Evolutionary conservation across 176 grass and related monocot species (phyloP).

Genomic region (Pontederia paniculata): DNA sequence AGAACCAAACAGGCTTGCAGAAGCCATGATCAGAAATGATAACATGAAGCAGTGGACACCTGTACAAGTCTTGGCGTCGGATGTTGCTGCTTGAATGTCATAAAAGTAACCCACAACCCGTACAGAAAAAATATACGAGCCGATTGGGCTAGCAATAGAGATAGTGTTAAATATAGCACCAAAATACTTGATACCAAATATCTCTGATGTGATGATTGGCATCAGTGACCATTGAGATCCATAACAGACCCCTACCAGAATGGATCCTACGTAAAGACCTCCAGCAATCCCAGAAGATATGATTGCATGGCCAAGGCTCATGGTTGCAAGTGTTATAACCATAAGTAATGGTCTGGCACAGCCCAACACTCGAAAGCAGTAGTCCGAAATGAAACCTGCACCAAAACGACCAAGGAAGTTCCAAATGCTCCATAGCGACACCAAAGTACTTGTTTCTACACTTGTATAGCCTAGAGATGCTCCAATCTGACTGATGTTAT

Average conservation of each 20-base stretch:
- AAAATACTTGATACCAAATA: slow-evolving; percentile 55
- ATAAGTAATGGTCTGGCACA: slow-evolving; percentile 45
- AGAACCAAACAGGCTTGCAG: slow-evolving; percentile 30
- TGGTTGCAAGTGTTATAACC: slow-evolving; percentile 26
- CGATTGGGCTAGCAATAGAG: slow-evolving; percentile 53
- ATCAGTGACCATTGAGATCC: slow-evolving; percentile 66
- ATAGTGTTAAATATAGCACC: slow-evolving; percentile 65
- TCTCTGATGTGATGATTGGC: slow-evolving; percentile 64
- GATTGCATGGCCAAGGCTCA: slow-evolving; percentile 39
- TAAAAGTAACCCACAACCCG: slow-evolving; percentile 58
- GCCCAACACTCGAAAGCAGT: slow-evolving; percentile 32
- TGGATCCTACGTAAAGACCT: slow-evolving; percentile 44
- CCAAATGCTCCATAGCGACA: slow-evolving; percentile 69
- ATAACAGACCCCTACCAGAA: slow-evolving; percentile 57
- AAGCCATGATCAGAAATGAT: slow-evolving; percentile 57
- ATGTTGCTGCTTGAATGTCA: slow-evolving; percentile 27
- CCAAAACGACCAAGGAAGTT: slow-evolving; percentile 65
- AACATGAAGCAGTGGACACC: slow-evolving; percentile 54
- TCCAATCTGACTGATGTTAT: slow-evolving; percentile 77
- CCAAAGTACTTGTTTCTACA: slow-evolving; percentile 45
- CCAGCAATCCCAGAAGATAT: slow-evolving; percentile 44
- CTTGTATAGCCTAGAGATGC: slow-evolving; percentile 46
- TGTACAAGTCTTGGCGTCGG: slow-evolving; percentile 15
- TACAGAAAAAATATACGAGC: slow-evolving; percentile 62
- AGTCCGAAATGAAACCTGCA: slow-evolving; percentile 43